These are phyloP conservation scores for Haematococcus lacustris DNA, from an alignment of 139 green algal species.

Conservation along the genomic window DNA sequence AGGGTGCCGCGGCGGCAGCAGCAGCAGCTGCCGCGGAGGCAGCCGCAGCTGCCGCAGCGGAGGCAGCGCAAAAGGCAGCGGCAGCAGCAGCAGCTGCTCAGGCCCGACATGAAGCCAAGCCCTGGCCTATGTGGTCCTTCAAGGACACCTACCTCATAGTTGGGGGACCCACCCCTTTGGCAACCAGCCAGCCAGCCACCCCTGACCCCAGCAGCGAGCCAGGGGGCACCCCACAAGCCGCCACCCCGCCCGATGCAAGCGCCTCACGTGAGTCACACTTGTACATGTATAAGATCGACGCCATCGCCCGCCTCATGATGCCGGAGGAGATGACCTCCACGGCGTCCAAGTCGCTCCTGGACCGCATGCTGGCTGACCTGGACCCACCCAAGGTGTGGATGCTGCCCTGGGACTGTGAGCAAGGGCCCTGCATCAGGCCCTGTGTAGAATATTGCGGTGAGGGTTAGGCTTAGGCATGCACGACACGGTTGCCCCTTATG, in stretches of 20 bases:
- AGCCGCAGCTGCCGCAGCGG: neutral
- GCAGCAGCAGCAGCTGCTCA: neutral
- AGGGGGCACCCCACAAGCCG: neutral
- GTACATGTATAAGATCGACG: conserved; percentile 29
- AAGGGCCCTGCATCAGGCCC: no score
- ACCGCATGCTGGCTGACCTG: conserved; percentile 35
- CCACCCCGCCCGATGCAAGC: no score
- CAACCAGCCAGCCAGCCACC: neutral
- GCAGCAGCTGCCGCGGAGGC: no score
- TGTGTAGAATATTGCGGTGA: no score
- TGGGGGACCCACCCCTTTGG: neutral
- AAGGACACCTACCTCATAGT: conserved; percentile 23
- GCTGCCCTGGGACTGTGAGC: no score
- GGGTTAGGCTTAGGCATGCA: no score
- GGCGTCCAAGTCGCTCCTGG: conserved; percentile 24
- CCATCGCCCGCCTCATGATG: conserved; percentile 25
- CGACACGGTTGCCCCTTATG: no score
- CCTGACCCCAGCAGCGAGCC: neutral
- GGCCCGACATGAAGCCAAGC: neutral
- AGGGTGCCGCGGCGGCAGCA: neutral
- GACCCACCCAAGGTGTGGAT: conserved; percentile 18
- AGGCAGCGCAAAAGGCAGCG: neutral
- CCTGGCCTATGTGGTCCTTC: conserved; percentile 9
- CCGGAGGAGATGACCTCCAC: conserved; percentile 20
- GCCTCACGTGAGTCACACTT: neutral